Conservation (phyloP, 2,329 filamentous ascomycete genomes). For the Ophiostoma fasciatum region DNA sequence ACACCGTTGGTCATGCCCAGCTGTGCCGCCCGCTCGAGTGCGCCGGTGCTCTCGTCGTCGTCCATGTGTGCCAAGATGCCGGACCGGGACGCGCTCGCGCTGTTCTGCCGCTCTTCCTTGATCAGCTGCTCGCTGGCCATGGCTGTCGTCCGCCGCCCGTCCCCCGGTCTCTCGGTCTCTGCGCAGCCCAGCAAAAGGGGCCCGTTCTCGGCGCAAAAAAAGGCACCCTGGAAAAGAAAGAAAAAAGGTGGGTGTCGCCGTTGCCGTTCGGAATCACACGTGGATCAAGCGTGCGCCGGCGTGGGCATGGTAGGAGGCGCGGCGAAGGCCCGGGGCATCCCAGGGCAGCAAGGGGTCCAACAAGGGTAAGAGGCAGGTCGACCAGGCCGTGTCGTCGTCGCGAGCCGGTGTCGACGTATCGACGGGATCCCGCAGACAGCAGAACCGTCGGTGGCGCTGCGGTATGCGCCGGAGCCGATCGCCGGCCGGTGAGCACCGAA, state of each 20-base stretch:
- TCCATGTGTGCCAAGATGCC: conserved; percentile 15
- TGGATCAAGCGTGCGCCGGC: conserved; percentile 4
- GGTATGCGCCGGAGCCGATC: conserved; percentile 10
- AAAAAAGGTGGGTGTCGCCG: background rate
- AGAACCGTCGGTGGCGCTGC: too few species aligned
- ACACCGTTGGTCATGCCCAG: conserved; percentile 16
- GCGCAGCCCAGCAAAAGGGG: too few species aligned
- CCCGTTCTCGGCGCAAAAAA: too few species aligned
- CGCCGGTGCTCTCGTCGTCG: conserved; percentile 19
- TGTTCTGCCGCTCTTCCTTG: conserved; percentile 43
- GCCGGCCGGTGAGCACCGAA: background rate
- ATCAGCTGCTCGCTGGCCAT: conserved; percentile 40
- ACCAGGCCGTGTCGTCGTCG: too few species aligned
- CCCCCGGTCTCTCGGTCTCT: too few species aligned
- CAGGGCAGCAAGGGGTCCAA: background rate
- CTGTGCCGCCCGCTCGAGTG: conserved; percentile 12
- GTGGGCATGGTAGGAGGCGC: conserved; percentile 8
- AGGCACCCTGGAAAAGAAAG: too few species aligned
- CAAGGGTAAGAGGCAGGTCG: background rate
- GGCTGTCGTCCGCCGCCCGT: background rate
- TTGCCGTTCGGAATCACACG: background rate
- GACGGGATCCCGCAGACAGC: too few species aligned
- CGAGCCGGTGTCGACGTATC: too few species aligned
- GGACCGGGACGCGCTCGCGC: conserved; percentile 35
- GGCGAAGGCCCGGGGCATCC: conserved; percentile 4